phyloP scores from a whole-genome alignment of 768 basidiomycete species.

The Ramaria rubella region DNA sequence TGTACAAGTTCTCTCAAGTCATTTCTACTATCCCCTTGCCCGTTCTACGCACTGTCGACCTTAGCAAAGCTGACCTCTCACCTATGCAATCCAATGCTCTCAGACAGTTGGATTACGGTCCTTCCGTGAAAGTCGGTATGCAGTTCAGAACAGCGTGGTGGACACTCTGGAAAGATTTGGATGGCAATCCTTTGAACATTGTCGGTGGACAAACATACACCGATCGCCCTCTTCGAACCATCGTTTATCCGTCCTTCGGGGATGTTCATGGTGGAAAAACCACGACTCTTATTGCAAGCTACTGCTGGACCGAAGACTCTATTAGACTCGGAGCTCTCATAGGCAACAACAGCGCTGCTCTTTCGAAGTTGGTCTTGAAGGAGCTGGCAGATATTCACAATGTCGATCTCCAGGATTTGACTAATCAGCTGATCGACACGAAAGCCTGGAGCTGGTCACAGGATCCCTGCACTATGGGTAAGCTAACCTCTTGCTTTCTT shows the following conservation, averaged over 20 bases:
- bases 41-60: background rate
- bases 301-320: background rate
- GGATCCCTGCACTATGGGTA: background rate
- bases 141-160: background rate
- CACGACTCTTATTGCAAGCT: background rate
- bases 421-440: background rate
- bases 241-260: background rate
- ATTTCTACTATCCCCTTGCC: background rate
- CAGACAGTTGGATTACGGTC: background rate
- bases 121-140: background rate
- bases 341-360: background rate
- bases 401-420: background rate
- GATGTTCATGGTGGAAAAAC: background rate
- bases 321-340: background rate
- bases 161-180: background rate
- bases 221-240: background rate
- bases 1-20: background rate
- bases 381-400: background rate
- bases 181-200: too few species aligned
- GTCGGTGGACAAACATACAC: constrained; percentile 2
- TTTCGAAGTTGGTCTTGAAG: background rate
- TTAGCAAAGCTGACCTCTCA: background rate
- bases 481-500: background rate
- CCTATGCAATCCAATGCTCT: background rate
- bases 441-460: background rate